phyloP scores from a whole-genome alignment of 345 rosid genomes.

The Rhizophora mangle region DNA sequence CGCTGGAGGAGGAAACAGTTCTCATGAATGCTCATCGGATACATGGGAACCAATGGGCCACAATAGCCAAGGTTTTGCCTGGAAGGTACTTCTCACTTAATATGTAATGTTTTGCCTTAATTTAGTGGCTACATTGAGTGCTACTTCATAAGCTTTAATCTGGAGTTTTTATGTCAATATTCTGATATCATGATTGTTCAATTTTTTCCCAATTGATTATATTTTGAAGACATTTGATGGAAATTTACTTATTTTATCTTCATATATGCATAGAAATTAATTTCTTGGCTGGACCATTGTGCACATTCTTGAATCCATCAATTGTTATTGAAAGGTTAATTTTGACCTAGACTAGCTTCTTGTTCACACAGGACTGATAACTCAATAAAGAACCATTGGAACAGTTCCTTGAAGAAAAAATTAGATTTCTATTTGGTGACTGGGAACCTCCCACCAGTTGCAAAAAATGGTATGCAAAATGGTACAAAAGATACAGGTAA shows the following conservation, averaged over 20 bases:
- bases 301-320: not conserved
- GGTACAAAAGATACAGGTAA: constrained; percentile 34
- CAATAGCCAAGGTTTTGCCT: constrained; percentile 90
- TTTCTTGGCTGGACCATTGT: no score
- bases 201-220: not conserved
- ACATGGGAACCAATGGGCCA: constrained; percentile 97
- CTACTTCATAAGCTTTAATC: not conserved
- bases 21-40: constrained; percentile 75
- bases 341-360: not conserved
- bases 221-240: no score
- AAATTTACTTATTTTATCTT: no score
- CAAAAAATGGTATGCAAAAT: constrained; percentile 46
- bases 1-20: constrained; percentile 73
- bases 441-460: constrained; percentile 63
- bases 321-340: not conserved
- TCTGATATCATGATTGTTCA: not conserved
- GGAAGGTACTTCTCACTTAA: constrained; percentile 61
- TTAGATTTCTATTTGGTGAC: constrained; percentile 65
- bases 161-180: not conserved
- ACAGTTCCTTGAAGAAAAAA: constrained; percentile 94
- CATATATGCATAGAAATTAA: no score
- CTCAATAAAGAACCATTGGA: constrained; percentile 97
- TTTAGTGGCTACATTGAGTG: not conserved
- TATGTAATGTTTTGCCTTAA: not conserved
- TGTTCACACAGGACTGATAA: constrained; percentile 77